Evolutionary conservation across 169 alveolate genomes (phyloP), one percentile per base, ranked within the genome.

Genomic region (Cryptosporidium xiaoi): DNA sequence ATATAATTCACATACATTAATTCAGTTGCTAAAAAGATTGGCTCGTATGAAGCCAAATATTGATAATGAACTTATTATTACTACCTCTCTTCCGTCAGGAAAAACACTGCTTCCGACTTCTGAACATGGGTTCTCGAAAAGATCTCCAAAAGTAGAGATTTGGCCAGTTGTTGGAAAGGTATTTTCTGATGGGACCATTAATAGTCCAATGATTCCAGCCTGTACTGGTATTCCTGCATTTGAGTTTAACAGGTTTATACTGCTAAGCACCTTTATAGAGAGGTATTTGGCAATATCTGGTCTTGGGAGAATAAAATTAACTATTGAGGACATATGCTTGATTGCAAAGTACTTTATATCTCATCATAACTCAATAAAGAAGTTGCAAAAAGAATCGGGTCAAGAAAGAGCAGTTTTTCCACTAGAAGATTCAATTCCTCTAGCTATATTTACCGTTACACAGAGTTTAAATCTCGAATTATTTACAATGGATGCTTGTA

Each of bases 171-270:
- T 77, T 56, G 87, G 87, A 12, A 62, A 18, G 24, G 64, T 77
- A 34, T 60, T 77, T 40, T 56, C 77, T 2, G 87, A 77, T 60
- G 87, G 87, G 16, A 77, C 87, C 16, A 36, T 77, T 1, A 60
- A 56, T 29, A 77, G 87, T 60, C 16, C 31, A n/a, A 8, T 15
- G 12, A 40, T 77, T 44, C 87, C 87, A 44, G 51, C 50, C 15
- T 77, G 87, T 40, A 77, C 87, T 1, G 87, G 87, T 2, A 33
- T 77, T 7, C 69, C 44, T 20, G 87, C 65, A 8, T 44, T 27
- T 44, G 87, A 77, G 24, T 60, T 77, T 20, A 77, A 77, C 15
- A 56, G 87, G n/a, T 56, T 62, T 60, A 3, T 77, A 36, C 44
- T 62, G 5, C 48, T 77, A 44, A 60, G 36, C 36, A 40, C 62